Conservation (phyloP, 345 rosid genomes). For the Linum tenue region DNA sequence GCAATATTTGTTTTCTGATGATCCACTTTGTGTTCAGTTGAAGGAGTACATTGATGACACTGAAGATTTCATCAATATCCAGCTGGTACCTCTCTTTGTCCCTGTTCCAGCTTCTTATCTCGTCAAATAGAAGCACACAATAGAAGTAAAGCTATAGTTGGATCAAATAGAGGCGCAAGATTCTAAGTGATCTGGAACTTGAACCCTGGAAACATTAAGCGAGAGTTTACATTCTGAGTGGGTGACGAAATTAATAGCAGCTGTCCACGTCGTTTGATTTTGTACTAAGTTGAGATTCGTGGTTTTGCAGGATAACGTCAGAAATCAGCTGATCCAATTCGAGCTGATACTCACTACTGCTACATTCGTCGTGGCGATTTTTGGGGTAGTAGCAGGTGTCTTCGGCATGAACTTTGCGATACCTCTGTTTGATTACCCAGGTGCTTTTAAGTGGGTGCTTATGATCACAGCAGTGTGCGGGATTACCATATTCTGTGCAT, state of each 20-base stretch:
- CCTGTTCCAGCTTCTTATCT: not conserved
- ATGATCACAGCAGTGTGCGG: conserved; percentile 57
- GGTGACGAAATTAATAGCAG: not conserved
- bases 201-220: too few relatives aligned
- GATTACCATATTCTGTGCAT: conserved; percentile 56
- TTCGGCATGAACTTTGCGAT: conserved; percentile 86
- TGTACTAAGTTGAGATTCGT: not conserved
- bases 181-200: too few relatives aligned
- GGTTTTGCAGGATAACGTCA: conserved; percentile 72
- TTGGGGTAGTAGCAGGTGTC: conserved; percentile 94
- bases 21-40: conserved; percentile 31
- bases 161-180: too few relatives aligned
- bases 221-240: too few relatives aligned
- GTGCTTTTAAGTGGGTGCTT: conserved; percentile 88
- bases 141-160: too few relatives aligned
- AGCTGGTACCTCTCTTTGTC: conserved; percentile 31
- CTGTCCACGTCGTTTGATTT: not conserved
- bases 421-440: conserved; percentile 54
- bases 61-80: conserved; percentile 95
- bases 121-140: too few relatives aligned
- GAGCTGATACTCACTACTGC: conserved; percentile 90
- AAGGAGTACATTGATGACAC: conserved; percentile 89
- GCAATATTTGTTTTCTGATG: not conserved
- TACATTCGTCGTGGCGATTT: conserved; percentile 87
- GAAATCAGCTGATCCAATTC: conserved; percentile 93